Evolutionary conservation across 108 stramenopile species (phyloP).

Genomic region (Cyclotella sp.): DNA sequence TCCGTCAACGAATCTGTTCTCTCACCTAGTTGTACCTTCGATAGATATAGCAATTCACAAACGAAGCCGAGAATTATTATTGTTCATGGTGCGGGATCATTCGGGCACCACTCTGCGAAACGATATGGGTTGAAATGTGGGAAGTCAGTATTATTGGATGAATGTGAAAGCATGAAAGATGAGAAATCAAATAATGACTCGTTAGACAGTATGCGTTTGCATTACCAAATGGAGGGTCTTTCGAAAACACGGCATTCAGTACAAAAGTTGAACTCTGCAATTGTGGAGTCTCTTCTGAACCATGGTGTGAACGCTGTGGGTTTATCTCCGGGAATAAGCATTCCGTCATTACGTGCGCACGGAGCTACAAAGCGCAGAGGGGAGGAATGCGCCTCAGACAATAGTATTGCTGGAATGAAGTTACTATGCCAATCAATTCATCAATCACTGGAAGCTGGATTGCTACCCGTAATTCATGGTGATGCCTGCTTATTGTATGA

Average conservation of each 20-base stretch:
- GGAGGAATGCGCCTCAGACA: not conserved
- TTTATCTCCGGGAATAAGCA: conserved; percentile 71
- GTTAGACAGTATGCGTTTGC: not conserved
- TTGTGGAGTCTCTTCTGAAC: conserved; percentile 55
- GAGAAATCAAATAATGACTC: not conserved
- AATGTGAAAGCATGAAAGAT: not conserved
- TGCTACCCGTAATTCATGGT: conserved; percentile 83
- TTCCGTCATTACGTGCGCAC: conserved; percentile 62
- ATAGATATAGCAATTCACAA: conserved; percentile 14
- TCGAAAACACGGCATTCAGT: conserved; percentile 70
- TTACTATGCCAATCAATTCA: conserved; percentile 41
- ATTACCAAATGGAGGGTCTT: conserved; percentile 58
- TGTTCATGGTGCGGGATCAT: conserved; percentile 85
- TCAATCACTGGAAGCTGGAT: conserved; percentile 62
- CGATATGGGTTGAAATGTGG: conserved; percentile 68
- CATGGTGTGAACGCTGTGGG: conserved; percentile 69
- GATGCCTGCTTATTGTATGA: conserved; percentile 82
- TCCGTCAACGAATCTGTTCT: conserved; percentile 22
- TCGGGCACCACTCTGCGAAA: conserved; percentile 81
- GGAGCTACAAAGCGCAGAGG: conserved; percentile 18
- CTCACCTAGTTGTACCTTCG: not conserved
- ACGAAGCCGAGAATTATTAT: conserved; percentile 50
- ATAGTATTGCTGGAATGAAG: conserved; percentile 27
- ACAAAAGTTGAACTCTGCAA: conserved; percentile 66
- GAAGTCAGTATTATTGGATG: conserved; percentile 39